A percentile compares a stretch with the other conserved stretches of the same genome.
phyloP scores from a whole-genome alignment of 257 asterid species.

The Penstemon eatonii region DNA sequence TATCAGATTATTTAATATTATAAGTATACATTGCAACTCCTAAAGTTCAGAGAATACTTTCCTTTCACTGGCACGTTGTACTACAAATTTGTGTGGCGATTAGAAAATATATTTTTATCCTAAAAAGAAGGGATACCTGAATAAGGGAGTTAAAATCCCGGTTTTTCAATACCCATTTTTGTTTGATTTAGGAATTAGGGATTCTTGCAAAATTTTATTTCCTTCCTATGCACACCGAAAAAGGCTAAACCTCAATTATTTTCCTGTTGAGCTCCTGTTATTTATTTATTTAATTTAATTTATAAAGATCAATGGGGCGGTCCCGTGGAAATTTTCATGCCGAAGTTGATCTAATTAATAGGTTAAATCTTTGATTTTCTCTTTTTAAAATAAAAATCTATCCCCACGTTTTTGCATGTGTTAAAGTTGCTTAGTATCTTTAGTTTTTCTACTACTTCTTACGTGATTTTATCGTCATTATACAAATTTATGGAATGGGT shows the following conservation, averaged over 20 bases:
- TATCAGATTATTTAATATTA: too few species aligned
- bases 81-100: too few species aligned
- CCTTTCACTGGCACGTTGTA: too few species aligned
- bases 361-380: slow-evolving; percentile 40
- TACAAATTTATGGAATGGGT: too few species aligned
- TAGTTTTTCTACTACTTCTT: too few species aligned
- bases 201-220: slow-evolving; percentile 14
- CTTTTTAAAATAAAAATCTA: not conserved
- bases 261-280: not conserved
- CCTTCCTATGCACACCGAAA: not conserved
- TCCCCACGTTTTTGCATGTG: too few species aligned
- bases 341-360: slow-evolving; percentile 82
- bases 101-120: not conserved
- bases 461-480: too few species aligned
- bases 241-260: slow-evolving; percentile 1
- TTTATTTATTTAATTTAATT: not conserved
- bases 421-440: too few species aligned
- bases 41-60: too few species aligned
- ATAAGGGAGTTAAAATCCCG: slow-evolving; percentile 30
- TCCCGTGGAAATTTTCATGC: slow-evolving; percentile 82
- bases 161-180: slow-evolving; percentile 21
- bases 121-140: slow-evolving; percentile 1
- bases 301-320: slow-evolving; percentile 62
- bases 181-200: slow-evolving; percentile 47
- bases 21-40: too few species aligned